Conservation (phyloP, 495 filamentous ascomycete species). For the Tuber indicum region DNA sequence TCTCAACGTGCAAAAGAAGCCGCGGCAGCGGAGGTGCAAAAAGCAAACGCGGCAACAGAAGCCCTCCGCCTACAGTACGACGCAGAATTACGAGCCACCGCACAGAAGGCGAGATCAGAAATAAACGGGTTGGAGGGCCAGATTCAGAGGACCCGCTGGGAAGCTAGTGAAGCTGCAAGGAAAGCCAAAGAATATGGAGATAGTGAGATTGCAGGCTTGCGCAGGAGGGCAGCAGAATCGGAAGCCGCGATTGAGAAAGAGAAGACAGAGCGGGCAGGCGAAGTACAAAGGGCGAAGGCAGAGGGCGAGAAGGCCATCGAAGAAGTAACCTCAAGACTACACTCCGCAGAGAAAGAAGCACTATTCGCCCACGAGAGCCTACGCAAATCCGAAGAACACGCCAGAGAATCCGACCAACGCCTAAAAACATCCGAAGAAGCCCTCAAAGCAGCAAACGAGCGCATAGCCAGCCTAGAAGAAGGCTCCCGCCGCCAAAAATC, state of each 20-base stretch:
- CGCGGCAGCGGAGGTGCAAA: slow-evolving; percentile 56
- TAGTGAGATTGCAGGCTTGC: slow-evolving; percentile 19
- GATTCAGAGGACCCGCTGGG: slow-evolving; percentile 32
- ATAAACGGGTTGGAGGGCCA: slow-evolving; percentile 17
- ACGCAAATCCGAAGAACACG: slow-evolving; percentile 9
- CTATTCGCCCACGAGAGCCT: slow-evolving; percentile 1
- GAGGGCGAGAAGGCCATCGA: slow-evolving; percentile 7
- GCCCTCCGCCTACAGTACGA: slow-evolving; percentile 65
- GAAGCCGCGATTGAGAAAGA: slow-evolving; percentile 1
- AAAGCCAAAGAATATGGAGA: slow-evolving; percentile 16
- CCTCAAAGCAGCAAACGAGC: slow-evolving; percentile 44
- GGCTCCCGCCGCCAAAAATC: slow-evolving; percentile 13
- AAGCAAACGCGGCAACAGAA: slow-evolving; percentile 63
- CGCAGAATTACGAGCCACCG: slow-evolving; percentile 44
- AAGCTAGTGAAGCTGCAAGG: slow-evolving; percentile 28
- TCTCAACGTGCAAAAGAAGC: slow-evolving; percentile 66
- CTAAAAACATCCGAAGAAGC: slow-evolving; percentile 7
- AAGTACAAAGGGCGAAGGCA: slow-evolving; percentile 1
- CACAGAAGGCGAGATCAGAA: slow-evolving; percentile 37
- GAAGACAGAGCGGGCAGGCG: slow-evolving; percentile 15
- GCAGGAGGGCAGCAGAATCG: slow-evolving; percentile 14
- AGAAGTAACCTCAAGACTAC: neutral
- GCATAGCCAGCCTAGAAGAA: slow-evolving; percentile 44
- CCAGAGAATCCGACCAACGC: slow-evolving; percentile 8
- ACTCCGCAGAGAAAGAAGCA: slow-evolving; percentile 9